Conservation (phyloP, 2,329 filamentous ascomycete genomes). For the Hypoxylon sp. region DNA sequence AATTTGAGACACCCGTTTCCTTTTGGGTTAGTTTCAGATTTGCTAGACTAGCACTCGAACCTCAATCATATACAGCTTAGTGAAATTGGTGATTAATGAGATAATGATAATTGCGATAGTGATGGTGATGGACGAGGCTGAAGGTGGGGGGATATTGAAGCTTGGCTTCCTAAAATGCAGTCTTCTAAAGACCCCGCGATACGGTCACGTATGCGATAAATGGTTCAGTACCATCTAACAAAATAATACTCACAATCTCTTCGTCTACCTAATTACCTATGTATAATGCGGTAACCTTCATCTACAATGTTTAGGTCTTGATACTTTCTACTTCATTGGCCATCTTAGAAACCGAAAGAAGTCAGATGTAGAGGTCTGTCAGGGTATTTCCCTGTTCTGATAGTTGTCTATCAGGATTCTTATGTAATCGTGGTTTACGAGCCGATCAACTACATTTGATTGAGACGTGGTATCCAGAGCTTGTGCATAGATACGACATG, state of each 20-base stretch:
- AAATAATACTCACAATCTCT: background rate
- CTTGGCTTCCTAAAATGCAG: background rate
- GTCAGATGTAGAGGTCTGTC: background rate
- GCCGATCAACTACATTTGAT: background rate
- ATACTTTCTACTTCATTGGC: background rate
- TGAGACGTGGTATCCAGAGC: background rate
- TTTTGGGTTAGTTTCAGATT: background rate
- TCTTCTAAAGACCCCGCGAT: conserved; percentile 6
- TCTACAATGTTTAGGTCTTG: background rate
- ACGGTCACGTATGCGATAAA: background rate
- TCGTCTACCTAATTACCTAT: background rate
- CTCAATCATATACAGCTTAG: background rate
- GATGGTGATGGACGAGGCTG: background rate
- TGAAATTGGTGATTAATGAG: background rate
- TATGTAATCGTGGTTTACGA: background rate
- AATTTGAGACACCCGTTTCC: background rate
- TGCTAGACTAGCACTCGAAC: background rate
- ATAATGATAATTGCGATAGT: background rate
- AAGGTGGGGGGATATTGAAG: conserved; percentile 10
- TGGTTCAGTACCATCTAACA: background rate
- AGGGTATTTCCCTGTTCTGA: background rate
- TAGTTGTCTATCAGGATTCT: background rate
- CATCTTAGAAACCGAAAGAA: background rate
- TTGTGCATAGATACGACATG: background rate
- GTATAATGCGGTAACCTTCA: background rate